Conservation (phyloP, 1,284 basidiomycete species). For the Naganishia albida region DNA sequence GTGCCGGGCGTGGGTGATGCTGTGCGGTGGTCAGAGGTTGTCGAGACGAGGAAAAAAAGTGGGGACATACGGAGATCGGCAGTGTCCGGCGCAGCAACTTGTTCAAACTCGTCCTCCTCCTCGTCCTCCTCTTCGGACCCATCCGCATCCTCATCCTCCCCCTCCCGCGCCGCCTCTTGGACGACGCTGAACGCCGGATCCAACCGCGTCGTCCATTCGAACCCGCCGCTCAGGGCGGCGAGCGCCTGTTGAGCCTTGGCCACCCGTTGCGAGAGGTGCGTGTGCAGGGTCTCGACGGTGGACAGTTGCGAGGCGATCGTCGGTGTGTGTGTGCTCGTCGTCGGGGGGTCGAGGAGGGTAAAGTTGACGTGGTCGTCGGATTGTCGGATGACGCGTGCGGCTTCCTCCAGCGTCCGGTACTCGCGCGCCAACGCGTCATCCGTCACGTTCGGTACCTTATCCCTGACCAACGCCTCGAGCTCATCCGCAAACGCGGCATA, state of each 20-base stretch:
- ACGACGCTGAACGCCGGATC: conserved; percentile 7
- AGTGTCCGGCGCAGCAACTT: neutral
- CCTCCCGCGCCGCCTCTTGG: neutral
- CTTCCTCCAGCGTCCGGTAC: neutral
- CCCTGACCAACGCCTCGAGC: neutral
- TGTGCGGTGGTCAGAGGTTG: neutral
- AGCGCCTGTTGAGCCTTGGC: neutral
- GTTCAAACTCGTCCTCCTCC: conserved; percentile 8
- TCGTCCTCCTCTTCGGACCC: conserved; percentile 1
- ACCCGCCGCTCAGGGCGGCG: neutral
- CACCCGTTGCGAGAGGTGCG: neutral
- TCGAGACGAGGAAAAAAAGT: too few species aligned
- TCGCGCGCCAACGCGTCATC: neutral
- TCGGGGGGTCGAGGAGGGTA: conserved; percentile 1
- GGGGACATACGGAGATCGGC: neutral
- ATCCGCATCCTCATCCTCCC: neutral
- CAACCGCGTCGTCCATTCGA: conserved; percentile 13
- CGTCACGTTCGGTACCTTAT: neutral
- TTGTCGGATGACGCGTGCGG: neutral
- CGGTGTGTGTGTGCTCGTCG: neutral
- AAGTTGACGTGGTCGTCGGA: conserved; percentile 23
- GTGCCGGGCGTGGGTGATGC: neutral
- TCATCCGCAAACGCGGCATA: conserved; percentile 6
- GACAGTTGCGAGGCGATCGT: neutral
- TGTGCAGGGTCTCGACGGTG: neutral